Percentiles rank a stretch among this genome's conserved stretches.
Conservation (phyloP, 495 filamentous ascomycete species). For the Penicillium simplicissimum region DNA sequence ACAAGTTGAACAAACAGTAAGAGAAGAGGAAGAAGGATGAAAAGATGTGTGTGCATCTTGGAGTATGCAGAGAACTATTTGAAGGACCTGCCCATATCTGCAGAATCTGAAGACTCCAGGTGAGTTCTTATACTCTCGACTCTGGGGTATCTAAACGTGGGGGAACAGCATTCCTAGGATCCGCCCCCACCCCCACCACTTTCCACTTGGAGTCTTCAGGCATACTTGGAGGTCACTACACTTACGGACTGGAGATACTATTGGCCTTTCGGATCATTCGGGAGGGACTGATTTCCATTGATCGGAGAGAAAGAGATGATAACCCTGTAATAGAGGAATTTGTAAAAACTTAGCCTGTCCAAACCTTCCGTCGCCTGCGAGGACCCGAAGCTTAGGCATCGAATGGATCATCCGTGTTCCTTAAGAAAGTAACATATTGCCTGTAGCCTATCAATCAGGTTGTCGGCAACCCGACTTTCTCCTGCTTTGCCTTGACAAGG, state of each 20-base stretch:
- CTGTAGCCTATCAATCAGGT: no score
- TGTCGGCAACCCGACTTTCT: no score
- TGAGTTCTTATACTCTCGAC: background rate
- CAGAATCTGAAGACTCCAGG: background rate
- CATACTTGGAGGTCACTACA: background rate
- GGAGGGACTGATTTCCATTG: background rate
- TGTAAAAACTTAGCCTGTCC: background rate
- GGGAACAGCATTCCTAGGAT: background rate
- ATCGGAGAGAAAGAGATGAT: background rate
- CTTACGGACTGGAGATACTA: background rate
- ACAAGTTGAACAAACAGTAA: slow-evolving; percentile 14
- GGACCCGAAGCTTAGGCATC: no score
- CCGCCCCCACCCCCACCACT: slow-evolving; percentile 33
- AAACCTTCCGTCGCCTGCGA: no score
- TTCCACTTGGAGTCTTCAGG: background rate
- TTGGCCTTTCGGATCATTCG: background rate
- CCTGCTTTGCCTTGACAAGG: no score
- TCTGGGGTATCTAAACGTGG: background rate
- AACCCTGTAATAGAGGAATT: background rate
- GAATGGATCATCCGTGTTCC: no score
- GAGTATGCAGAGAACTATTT: background rate
- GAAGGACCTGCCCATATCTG: background rate
- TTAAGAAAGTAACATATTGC: no score
- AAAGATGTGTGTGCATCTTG: slow-evolving; percentile 14
- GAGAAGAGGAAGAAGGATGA: slow-evolving; percentile 16